phyloP scores from a whole-genome alignment of 2,329 filamentous ascomycete genomes.

The Lachnellula occidentalis region DNA sequence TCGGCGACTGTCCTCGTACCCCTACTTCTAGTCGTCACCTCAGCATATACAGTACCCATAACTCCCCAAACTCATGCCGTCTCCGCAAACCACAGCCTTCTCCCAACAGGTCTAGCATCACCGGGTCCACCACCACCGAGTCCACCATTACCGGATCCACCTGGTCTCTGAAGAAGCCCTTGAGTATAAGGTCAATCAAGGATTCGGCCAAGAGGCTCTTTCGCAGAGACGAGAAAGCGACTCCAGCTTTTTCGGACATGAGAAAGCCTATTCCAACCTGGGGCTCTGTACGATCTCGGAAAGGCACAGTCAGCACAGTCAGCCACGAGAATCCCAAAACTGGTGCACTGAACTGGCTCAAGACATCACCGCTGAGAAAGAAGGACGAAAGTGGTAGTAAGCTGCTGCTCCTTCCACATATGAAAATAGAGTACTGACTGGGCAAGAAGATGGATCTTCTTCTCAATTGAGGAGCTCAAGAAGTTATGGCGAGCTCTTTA shows the following conservation, averaged over 20 bases:
- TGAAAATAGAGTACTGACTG: neutral
- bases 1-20: slow-evolving; percentile 11
- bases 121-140: too few species aligned
- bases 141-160: too few species aligned
- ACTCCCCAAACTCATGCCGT: too few species aligned
- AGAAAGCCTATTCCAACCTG: slow-evolving; percentile 9
- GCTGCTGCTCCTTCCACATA: neutral
- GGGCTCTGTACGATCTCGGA: slow-evolving; percentile 1
- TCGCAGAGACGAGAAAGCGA: slow-evolving; percentile 6
- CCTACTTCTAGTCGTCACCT: neutral
- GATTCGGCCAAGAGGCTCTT: neutral
- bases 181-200: neutral
- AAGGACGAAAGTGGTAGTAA: neutral
- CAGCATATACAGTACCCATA: neutral
- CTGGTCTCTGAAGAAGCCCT: neutral
- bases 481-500: slow-evolving; percentile 22
- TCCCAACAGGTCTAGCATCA: too few species aligned
- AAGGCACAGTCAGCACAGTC: neutral
- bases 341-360: neutral
- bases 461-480: neutral
- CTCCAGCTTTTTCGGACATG: slow-evolving; percentile 2
- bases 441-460: neutral
- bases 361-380: neutral
- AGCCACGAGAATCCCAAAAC: neutral
- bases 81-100: too few species aligned